Evolutionary conservation across 805 yeast genomes (phyloP).

Genomic region (Saturnispora hagleri): DNA sequence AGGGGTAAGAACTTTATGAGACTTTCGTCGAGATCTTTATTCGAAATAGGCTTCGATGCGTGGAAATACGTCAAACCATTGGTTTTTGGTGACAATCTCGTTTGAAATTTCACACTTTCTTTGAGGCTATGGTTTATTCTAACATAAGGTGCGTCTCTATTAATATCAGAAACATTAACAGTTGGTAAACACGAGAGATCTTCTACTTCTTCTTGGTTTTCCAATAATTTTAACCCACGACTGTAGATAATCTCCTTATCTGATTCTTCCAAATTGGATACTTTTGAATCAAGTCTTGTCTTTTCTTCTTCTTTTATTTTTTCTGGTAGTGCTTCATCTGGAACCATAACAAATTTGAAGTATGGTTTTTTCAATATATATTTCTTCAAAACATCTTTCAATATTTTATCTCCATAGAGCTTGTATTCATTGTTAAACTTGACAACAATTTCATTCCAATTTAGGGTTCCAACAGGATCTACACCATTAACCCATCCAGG

Average conservation of each 20-base stretch:
- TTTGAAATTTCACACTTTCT: constrained; percentile 18
- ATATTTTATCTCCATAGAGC: constrained; percentile 43
- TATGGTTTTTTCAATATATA: constrained; percentile 45
- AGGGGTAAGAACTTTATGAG: constrained; percentile 65
- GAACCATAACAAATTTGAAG: constrained; percentile 71
- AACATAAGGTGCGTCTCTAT: constrained; percentile 39
- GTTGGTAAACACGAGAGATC: constrained; percentile 78
- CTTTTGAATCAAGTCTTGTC: constrained; percentile 36
- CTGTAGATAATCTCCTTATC: constrained; percentile 51
- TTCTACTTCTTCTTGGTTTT: constrained; percentile 58
- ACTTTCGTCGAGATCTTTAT: constrained; percentile 43
- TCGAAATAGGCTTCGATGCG: constrained; percentile 51
- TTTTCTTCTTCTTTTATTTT: constrained; percentile 48
- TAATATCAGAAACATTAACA: constrained; percentile 63
- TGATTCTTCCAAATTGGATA: constrained; percentile 36
- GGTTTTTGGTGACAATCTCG: constrained; percentile 34
- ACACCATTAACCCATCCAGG: constrained; percentile 78
- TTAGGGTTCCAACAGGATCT: constrained; percentile 64
- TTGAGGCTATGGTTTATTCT: constrained; percentile 25
- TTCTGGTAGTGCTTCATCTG: constrained; percentile 47
- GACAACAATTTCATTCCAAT: constrained; percentile 50
- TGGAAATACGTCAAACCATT: constrained; percentile 76
- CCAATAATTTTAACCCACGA: constrained; percentile 51
- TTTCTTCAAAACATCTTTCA: constrained; percentile 48
- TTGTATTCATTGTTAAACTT: constrained; percentile 55